Base-by-base conservation (phyloP, 345 rosid genomes). In the Anacardium occidentale region DNA sequence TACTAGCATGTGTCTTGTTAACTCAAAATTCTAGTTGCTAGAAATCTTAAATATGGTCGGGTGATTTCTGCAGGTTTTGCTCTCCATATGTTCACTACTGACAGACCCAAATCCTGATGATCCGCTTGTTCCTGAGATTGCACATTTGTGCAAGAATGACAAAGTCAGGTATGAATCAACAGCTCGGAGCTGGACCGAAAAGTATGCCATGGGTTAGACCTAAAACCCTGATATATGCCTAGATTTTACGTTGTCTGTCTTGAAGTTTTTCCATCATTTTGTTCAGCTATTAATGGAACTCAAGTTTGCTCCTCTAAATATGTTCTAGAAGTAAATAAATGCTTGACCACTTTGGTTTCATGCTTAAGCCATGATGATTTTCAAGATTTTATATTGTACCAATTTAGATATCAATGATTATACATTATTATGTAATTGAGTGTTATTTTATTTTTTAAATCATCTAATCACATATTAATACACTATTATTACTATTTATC, bases 11-110 rank as follows among this genome's bases (percentile, higher is more conserved):
- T 29, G 2, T 29, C 32, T 29, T 29, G 8, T 37, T 5, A 37
- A 37, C 8, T 37, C 5, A 37, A 37, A 9, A 1, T 0, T 8
- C 52, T 7, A 48, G 60, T 0, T 52, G 8, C 34, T 3, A 18
- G 24, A 24, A 32, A 62, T 63, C 53, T 66, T 40, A 69, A 21
- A 20, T 18, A 2, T 50, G 25, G 0, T 64, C 20, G 25, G 25
- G 57, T 61, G 57, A 34, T 55, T 13, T 57, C 8, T 78, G 67
- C 74, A 86, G 85, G 89, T 86, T 69, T 79, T 86, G 64, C 87
- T 89, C n/a, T 89, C 90, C 4, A 80, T 89, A 74, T 85, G 87
- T 63, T 89, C 93, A 24, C 81, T 89, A 75, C 89, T 89, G n/a
- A 85, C 87, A 18, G 91, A 89, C 14, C 89, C 93, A 58, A 87